These are phyloP conservation scores for Paramyrothecium sp. DNA, from an alignment of 2,329 filamentous ascomycete species.

Conservation along the genomic window DNA sequence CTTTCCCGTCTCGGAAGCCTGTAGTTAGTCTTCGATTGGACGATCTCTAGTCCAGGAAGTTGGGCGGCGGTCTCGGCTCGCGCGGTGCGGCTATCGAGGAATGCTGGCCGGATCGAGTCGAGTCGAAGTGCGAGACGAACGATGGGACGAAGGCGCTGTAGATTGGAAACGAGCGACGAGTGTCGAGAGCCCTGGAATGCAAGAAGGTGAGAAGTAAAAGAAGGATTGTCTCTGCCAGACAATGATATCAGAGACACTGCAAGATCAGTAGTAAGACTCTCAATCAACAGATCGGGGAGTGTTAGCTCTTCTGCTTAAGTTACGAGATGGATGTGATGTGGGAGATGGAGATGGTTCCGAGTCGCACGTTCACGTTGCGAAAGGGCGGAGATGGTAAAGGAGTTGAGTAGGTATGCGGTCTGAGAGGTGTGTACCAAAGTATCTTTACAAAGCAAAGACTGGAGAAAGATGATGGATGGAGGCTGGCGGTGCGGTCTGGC, in stretches of 20 bases:
- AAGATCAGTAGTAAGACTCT: neutral
- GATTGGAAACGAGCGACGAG: neutral
- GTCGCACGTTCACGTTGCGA: neutral
- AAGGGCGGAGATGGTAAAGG: neutral
- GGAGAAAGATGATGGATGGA: constrained; percentile 3
- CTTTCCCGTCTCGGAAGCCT: neutral
- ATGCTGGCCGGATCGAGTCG: neutral
- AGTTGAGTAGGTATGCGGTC: neutral
- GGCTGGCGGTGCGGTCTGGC: too few relatives aligned
- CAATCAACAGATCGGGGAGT: neutral
- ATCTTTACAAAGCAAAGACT: neutral
- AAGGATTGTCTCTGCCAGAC: too few relatives aligned
- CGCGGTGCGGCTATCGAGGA: neutral
- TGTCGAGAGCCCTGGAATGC: neutral
- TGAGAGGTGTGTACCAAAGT: neutral
- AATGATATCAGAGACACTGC: neutral
- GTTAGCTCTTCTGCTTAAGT: neutral
- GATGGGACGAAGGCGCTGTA: neutral
- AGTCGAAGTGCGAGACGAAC: neutral
- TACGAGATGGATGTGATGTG: neutral
- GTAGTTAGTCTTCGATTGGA: neutral
- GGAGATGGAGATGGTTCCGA: neutral
- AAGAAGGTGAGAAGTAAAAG: neutral
- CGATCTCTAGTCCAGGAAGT: neutral
- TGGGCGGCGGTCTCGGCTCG: neutral